Conservation (phyloP, 1,139 yeast species). For the Kodamaea plutei region DNA sequence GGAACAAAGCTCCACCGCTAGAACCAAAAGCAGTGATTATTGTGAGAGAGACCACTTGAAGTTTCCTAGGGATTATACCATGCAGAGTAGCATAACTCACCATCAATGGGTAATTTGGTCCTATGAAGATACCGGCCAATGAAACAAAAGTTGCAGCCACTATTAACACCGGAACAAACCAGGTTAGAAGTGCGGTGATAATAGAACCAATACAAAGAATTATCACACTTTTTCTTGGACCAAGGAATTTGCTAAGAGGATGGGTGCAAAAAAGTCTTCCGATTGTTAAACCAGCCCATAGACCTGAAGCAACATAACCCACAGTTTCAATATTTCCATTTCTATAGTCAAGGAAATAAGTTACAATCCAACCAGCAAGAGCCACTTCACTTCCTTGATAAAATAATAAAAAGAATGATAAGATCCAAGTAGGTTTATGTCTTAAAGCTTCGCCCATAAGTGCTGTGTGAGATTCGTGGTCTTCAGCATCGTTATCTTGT, state of each 20-base stretch:
- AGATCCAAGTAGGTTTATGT: constrained; percentile 48
- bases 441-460: constrained; percentile 30
- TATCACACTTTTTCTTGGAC: constrained; percentile 44
- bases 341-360: constrained; percentile 56
- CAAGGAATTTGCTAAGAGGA: constrained; percentile 35
- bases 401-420: constrained; percentile 50
- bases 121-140: constrained; percentile 46
- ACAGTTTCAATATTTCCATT: constrained; percentile 40
- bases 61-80: constrained; percentile 47
- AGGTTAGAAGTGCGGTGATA: constrained; percentile 34
- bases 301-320: constrained; percentile 68
- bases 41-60: constrained; percentile 50
- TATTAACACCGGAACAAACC: constrained; percentile 37
- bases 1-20: constrained; percentile 58
- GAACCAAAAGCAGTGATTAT: constrained; percentile 58
- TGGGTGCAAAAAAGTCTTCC: constrained; percentile 52
- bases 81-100: constrained; percentile 39
- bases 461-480: constrained; percentile 2
- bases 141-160: constrained; percentile 35
- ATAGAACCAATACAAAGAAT: constrained; percentile 33
- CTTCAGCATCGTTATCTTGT: constrained; percentile 5
- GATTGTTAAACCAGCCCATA: constrained; percentile 66
- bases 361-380: constrained; percentile 69
- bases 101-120: constrained; percentile 56
- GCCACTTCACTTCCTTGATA: constrained; percentile 70